phyloP scores from a whole-genome alignment of 73 alveolate genomes.

The Tetrahymena elliotti region DNA sequence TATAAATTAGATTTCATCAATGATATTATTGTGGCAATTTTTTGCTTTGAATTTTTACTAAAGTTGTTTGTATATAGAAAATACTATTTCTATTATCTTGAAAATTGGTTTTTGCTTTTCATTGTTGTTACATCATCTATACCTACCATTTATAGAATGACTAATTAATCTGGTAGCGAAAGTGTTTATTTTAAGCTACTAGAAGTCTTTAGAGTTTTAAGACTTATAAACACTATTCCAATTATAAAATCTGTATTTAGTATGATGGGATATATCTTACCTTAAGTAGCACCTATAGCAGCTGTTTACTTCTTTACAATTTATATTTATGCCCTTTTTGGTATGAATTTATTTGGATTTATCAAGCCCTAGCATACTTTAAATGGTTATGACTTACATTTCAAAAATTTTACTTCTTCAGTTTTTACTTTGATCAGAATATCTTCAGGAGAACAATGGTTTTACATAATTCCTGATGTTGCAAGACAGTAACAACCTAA shows the following conservation, averaged over 20 bases:
- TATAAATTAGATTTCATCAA: not conserved
- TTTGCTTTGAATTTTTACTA: not conserved
- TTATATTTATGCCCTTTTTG: slow-evolving; percentile 21
- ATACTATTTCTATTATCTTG: not conserved
- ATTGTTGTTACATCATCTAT: not conserved
- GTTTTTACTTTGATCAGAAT: slow-evolving; percentile 21
- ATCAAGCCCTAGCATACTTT: slow-evolving; percentile 2
- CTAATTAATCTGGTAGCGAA: not conserved
- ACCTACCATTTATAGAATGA: not conserved
- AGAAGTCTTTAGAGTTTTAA: slow-evolving; percentile 8
- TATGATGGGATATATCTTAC: slow-evolving; percentile 12
- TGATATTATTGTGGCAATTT: not conserved
- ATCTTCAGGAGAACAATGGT: slow-evolving; percentile 33
- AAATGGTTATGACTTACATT: slow-evolving; percentile 34
- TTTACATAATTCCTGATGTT: slow-evolving; percentile 2
- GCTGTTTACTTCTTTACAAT: slow-evolving; percentile 13
- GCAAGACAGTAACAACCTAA: slow-evolving; percentile 8
- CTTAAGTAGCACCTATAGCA: slow-evolving; percentile 8
- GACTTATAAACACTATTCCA: slow-evolving; percentile 10
- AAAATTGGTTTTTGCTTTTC: not conserved
- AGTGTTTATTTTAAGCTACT: not conserved
- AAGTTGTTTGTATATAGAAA: not conserved
- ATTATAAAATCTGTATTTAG: slow-evolving; percentile 6
- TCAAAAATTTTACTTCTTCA: slow-evolving; percentile 25
- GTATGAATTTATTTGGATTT: slow-evolving; percentile 29